Conservation (phyloP, 2,329 filamentous ascomycete genomes). For the Diaporthe sp. region DNA sequence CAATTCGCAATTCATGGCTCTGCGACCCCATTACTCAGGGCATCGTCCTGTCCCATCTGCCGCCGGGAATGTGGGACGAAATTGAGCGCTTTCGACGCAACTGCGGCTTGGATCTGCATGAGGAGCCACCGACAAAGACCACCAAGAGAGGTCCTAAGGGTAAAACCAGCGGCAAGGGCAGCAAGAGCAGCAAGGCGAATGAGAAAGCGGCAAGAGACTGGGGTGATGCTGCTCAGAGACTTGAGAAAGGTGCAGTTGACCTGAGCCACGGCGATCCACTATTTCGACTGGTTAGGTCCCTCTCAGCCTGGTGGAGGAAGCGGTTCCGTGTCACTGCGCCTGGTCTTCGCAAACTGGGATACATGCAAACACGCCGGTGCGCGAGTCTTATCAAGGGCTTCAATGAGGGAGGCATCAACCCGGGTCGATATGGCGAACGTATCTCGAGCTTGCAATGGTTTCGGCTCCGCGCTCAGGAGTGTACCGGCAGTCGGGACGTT, state of each 20-base stretch:
- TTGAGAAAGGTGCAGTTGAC: conserved; percentile 79
- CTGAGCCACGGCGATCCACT: conserved; percentile 87
- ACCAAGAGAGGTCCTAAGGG: conserved; percentile 39
- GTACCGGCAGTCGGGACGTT: conserved; percentile 86
- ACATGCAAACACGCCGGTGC: conserved; percentile 81
- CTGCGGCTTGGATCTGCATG: conserved; percentile 67
- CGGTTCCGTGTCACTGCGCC: conserved; percentile 82
- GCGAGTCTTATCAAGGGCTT: conserved; percentile 81
- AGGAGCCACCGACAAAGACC: conserved; percentile 51
- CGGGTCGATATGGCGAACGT: conserved; percentile 79
- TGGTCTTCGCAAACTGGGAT: conserved; percentile 89
- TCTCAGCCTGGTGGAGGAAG: conserved; percentile 91
- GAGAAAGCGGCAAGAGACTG: conserved; percentile 71
- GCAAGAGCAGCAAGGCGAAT: conserved; percentile 49
- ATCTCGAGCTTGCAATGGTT: conserved; percentile 78
- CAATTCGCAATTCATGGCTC: conserved; percentile 85
- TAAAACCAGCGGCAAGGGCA: conserved; percentile 53
- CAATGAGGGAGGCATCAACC: conserved; percentile 71
- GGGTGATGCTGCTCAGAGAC: conserved; percentile 75
- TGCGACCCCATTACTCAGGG: conserved; percentile 82
- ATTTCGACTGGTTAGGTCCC: conserved; percentile 78
- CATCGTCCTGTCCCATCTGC: conserved; percentile 80
- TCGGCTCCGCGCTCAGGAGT: conserved; percentile 74
- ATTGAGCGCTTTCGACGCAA: conserved; percentile 79
- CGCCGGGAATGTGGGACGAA: conserved; percentile 76